Conservation (phyloP, 2,329 filamentous ascomycete genomes). For the Harringtonia lauricola region DNA sequence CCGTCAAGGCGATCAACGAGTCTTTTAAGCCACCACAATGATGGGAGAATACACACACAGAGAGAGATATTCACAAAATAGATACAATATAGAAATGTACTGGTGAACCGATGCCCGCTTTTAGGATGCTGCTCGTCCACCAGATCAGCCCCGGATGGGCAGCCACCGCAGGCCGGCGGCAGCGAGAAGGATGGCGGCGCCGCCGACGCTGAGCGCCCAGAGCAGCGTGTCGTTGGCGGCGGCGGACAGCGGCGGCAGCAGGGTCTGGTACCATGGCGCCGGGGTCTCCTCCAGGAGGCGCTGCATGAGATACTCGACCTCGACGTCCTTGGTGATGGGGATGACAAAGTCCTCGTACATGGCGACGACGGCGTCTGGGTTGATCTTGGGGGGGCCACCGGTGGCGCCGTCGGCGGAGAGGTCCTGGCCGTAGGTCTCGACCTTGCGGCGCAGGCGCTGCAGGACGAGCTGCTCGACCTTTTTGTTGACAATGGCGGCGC, state of each 20-base stretch:
- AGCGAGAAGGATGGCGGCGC: neutral
- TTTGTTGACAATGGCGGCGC: conserved; percentile 78
- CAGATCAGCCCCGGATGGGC: conserved; percentile 2
- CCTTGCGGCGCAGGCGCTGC: conserved; percentile 77
- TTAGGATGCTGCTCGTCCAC: neutral
- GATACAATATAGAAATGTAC: too few relatives aligned
- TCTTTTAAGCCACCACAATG: conserved; percentile 49
- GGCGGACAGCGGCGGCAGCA: neutral
- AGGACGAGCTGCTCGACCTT: conserved; percentile 87
- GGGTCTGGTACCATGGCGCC: conserved; percentile 5
- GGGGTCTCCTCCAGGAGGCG: conserved; percentile 39
- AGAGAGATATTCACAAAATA: too few relatives aligned
- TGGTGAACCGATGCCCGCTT: too few relatives aligned
- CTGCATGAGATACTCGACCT: conserved; percentile 98
- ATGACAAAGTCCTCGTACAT: conserved; percentile 95
- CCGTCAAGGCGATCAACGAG: conserved; percentile 64
- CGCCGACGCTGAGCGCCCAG: conserved; percentile 1
- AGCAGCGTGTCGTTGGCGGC: conserved; percentile 1
- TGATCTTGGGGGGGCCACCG: conserved; percentile 59
- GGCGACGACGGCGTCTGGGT: conserved; percentile 78
- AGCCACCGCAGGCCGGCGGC: conserved; percentile 6
- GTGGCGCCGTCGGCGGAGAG: conserved; percentile 49
- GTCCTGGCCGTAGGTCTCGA: conserved; percentile 86
- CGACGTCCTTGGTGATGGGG: conserved; percentile 92
- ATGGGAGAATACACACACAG: too few relatives aligned